Percentiles rank a stretch among this genome's conserved stretches.
Conservation (phyloP, 192 early-diverging fungal species). For the Backusella westeae region DNA sequence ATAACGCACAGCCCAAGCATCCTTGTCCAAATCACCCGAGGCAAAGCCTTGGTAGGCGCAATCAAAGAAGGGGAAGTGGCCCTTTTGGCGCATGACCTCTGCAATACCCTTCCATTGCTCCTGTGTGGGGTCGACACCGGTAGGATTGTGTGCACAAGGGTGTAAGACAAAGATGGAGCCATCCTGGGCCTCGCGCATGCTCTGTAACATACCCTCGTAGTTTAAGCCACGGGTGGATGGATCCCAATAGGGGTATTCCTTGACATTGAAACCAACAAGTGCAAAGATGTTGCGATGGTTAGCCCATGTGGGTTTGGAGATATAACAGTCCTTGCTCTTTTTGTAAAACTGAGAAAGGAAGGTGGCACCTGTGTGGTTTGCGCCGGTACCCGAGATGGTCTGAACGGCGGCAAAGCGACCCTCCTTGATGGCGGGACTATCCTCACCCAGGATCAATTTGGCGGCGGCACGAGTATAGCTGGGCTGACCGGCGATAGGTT, state of each 20-base stretch:
- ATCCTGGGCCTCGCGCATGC: constrained; percentile 66
- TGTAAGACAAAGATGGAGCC: constrained; percentile 90
- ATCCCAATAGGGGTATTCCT: constrained; percentile 92
- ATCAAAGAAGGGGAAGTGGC: constrained; percentile 95
- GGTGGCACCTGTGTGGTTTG: constrained; percentile 78
- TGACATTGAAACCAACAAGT: constrained; percentile 79
- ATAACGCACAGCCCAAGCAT: constrained; percentile 91
- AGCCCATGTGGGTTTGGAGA: constrained; percentile 96
- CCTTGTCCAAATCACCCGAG: constrained; percentile 84
- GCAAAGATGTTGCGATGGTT: constrained; percentile 92
- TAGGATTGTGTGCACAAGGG: constrained; percentile 99
- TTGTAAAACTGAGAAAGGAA: constrained; percentile 78
- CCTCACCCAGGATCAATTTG: constrained; percentile 77
- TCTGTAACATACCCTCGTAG: constrained; percentile 70
- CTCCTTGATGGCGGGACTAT: constrained; percentile 46
- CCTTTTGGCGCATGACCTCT: constrained; percentile 61
- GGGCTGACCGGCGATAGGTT: constrained; percentile 81
- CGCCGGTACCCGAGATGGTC: constrained; percentile 96
- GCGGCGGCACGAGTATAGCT: constrained; percentile 79
- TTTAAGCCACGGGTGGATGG: constrained; percentile 73
- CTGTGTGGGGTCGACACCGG: constrained; percentile 94
- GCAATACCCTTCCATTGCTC: constrained; percentile 95
- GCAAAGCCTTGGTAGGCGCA: constrained; percentile 99
- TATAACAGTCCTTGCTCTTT: constrained; percentile 64
- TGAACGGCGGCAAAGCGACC: constrained; percentile 60